Evolutionary conservation across 306 rosid species (phyloP).

Genomic region (Purshia tridentata): DNA sequence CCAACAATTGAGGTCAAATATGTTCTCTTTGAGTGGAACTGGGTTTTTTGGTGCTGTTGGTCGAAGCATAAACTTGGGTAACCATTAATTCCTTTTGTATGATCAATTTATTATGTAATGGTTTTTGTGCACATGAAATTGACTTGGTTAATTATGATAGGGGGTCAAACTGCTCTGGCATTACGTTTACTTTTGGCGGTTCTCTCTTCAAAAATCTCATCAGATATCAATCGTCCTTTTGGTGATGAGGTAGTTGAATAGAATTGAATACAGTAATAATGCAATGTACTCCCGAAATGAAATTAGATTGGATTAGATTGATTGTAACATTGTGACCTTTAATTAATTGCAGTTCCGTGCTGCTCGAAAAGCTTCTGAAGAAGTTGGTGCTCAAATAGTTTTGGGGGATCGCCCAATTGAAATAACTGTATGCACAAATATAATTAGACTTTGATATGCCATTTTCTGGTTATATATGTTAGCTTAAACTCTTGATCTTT

Average conservation of each 20-base stretch:
- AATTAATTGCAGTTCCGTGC: slow-evolving; percentile 61
- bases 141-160: slow-evolving; percentile 30
- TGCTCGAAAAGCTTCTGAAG: slow-evolving; percentile 85
- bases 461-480: slow-evolving; percentile 1
- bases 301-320: neutral
- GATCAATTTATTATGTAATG: neutral
- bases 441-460: neutral
- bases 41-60: slow-evolving; percentile 85
- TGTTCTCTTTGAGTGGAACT: slow-evolving; percentile 82
- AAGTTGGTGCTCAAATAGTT: slow-evolving; percentile 81
- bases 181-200: slow-evolving; percentile 76
- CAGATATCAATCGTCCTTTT: slow-evolving; percentile 75
- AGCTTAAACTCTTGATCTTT: neutral
- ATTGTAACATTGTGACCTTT: neutral
- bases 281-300: neutral
- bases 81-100: slow-evolving; percentile 2
- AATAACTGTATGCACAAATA: slow-evolving; percentile 66
- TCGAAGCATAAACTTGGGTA: slow-evolving; percentile 91
- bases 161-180: slow-evolving; percentile 91
- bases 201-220: slow-evolving; percentile 79
- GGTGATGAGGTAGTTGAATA: slow-evolving; percentile 71
- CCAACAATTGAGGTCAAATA: slow-evolving; percentile 58
- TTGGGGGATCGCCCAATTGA: slow-evolving; percentile 94
- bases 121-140: neutral
- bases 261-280: neutral